Evolutionary conservation across 176 grass and related monocot genomes (phyloP), one percentile per base, ranked within the genome.

Genomic region (Aechmea fasciata): DNA sequence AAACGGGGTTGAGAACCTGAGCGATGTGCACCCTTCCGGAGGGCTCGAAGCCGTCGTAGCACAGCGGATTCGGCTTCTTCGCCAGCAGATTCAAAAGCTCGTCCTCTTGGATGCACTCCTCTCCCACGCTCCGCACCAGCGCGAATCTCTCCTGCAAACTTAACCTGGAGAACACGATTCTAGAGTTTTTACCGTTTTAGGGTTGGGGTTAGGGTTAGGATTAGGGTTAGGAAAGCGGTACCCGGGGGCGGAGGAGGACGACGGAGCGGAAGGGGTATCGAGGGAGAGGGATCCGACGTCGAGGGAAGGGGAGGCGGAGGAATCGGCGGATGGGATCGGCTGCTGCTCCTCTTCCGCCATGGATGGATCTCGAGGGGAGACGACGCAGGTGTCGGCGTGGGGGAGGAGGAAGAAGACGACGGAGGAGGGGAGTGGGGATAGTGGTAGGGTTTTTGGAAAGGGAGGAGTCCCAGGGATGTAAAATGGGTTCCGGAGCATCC

Each of bases 101-200:
- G 1, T 87, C 89, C 53, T 87, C 83, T 57, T 90, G 81, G 29
- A 96, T 90, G 81, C 93, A 96, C 83, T 96, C 93, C 69, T 96
- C 93, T 11, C 76, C 93, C n/a, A 90, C 74, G 48, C 88, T 80
- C 14, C 86, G 77, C 57, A 96, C 73, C 73, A 78, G 19, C 3
- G 55, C 52, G 79, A 80, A 85, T 71, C 84, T 83, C 71, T 92
- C 88, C 7, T 92, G 83, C 9, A 69, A 47, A 11, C 70, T 81
- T 70, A 87, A 66, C 55, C 76, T 84, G 57, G 15, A 66, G 15
- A 15, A 33, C 50, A 10, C 48, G 13, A 2, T 8, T 26, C 13
- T 10, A 4, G 54, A 23, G 11, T 13, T 69, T 28, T 20, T 63
- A 14, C n/a, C 50, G 41, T 49, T 55, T 20, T 23, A 57, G 25